Conservation (phyloP, 306 rosid species). For the Pueraria montana region DNA sequence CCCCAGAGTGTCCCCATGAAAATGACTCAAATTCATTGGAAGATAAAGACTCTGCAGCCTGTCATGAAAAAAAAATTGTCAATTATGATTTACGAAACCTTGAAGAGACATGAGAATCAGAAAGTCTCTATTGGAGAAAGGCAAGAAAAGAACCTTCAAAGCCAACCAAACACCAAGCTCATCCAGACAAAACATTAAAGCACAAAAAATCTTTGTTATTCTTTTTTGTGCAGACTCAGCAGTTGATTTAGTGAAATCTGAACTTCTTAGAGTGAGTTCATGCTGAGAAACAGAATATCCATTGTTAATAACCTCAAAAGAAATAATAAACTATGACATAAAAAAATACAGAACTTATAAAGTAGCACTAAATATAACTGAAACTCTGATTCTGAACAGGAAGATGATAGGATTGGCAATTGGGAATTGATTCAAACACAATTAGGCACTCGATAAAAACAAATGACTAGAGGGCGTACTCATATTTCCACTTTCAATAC, state of each 20-base stretch:
- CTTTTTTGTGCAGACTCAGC: constrained; percentile 55
- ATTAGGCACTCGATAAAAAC: neutral
- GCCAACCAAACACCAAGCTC: constrained; percentile 86
- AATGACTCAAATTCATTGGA: constrained; percentile 53
- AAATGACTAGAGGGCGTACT: neutral
- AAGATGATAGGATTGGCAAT: no score
- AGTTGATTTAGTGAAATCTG: constrained; percentile 56
- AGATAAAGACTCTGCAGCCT: constrained; percentile 78
- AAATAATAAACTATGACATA: constrained; percentile 41
- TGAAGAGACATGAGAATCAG: constrained; percentile 38
- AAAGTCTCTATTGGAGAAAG: neutral
- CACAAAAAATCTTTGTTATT: constrained; percentile 55
- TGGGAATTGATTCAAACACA: neutral
- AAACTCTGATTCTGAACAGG: neutral
- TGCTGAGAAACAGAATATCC: constrained; percentile 64
- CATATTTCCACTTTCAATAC: neutral
- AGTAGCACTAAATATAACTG: neutral
- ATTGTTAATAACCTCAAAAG: constrained; percentile 42
- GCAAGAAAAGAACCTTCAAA: constrained; percentile 64
- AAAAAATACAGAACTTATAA: neutral
- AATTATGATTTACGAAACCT: constrained; percentile 9
- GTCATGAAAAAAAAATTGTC: constrained; percentile 36
- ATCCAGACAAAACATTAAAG: constrained; percentile 67
- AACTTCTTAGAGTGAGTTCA: constrained; percentile 46
- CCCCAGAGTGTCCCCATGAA: constrained; percentile 62